Conservation (phyloP, 805 yeast genomes). For the Candida verbasci region DNA sequence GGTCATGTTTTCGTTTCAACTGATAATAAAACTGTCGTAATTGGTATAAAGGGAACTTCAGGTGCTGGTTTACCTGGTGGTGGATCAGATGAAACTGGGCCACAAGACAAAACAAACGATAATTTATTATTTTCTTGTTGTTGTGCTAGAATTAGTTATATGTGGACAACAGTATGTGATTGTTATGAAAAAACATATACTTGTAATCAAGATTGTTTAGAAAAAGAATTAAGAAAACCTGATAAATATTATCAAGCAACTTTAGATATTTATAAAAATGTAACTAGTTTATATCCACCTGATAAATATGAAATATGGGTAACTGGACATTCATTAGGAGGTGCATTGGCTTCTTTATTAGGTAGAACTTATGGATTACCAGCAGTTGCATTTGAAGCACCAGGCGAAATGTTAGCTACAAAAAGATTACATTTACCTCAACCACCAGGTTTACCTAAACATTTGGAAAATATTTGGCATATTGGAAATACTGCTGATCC, state of each 20-base stretch:
- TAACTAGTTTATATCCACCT: conserved; percentile 60
- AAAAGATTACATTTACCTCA: conserved; percentile 81
- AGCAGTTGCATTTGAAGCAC: conserved; percentile 86
- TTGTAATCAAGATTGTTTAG: conserved; percentile 85
- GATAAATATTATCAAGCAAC: conserved; percentile 83
- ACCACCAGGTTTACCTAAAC: conserved; percentile 83
- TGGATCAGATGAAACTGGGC: conserved; percentile 62
- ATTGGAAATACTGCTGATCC: conserved; percentile 98
- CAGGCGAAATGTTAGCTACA: conserved; percentile 85
- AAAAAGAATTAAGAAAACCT: conserved; percentile 62
- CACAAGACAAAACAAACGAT: conserved; percentile 80
- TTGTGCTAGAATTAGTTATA: conserved; percentile 85
- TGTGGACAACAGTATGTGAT: conserved; percentile 95
- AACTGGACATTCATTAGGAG: conserved; percentile 95
- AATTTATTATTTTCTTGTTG: conserved; percentile 90
- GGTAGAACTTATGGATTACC: conserved; percentile 92
- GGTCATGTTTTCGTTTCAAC: conserved; percentile 81
- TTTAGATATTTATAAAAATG: conserved; percentile 71
- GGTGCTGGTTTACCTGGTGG: conserved; percentile 62
- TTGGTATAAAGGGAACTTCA: conserved; percentile 87
- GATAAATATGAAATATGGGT: conserved; percentile 70
- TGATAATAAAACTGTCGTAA: conserved; percentile 58
- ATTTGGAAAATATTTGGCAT: conserved; percentile 86
- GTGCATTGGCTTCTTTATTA: conserved; percentile 71
- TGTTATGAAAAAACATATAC: conserved; percentile 81